Conservation (phyloP, 139 green algal species). For the Chara braunii region DNA sequence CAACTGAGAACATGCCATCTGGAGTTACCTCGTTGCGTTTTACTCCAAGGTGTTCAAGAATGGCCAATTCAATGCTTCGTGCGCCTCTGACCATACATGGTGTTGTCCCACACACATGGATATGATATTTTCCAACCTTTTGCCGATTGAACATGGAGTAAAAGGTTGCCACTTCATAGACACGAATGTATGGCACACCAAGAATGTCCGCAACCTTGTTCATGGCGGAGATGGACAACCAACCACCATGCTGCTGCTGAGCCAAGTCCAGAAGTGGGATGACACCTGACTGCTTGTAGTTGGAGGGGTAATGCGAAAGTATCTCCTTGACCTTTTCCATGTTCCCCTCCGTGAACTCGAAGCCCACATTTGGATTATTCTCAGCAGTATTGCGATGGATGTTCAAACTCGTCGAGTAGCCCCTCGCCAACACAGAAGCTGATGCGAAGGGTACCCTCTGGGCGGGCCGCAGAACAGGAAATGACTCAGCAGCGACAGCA, state of each 20-base stretch:
- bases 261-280: constrained; percentile 94
- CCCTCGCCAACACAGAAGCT: no score
- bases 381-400: constrained; percentile 31
- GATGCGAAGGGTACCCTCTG: no score
- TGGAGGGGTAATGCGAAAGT: constrained; percentile 70
- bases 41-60: no score
- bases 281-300: constrained; percentile 87
- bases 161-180: constrained; percentile 98
- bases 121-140: constrained; percentile 92
- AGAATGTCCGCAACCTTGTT: constrained; percentile 72
- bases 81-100: constrained; percentile 80
- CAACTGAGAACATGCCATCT: constrained; percentile 92
- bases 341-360: constrained; percentile 33
- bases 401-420: no score
- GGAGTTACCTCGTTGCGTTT: constrained; percentile 68
- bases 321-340: constrained; percentile 36
- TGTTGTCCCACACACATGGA: constrained; percentile 95
- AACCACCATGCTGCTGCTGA: constrained; percentile 93
- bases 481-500: no score
- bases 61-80: constrained; percentile 62
- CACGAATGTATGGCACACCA: constrained; percentile 79
- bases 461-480: no score
- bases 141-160: constrained; percentile 99
- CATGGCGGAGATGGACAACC: constrained; percentile 78
- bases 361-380: constrained; percentile 26